Base-by-base conservation (phyloP, 805 yeast species). In the Maudiozyma saulgeensis region DNA sequence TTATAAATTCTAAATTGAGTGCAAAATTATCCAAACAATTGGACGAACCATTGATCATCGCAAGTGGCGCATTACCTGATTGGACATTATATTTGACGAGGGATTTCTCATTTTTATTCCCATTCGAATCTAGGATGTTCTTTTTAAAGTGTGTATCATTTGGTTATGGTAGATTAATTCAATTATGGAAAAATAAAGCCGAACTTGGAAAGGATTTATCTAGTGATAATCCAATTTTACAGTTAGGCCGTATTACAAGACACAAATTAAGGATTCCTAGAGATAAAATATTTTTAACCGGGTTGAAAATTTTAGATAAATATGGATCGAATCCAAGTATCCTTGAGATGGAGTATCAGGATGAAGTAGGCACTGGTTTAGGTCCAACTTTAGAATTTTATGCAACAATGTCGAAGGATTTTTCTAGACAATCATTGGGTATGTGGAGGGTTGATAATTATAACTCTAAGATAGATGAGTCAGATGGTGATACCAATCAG, bases 321-420 rank as follows among this genome's bases (percentile, higher is more conserved):
- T 84, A 87, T 62, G 95, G 93, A 0, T 68, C 85, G 0, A 75
- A 82, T n/a, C 89, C 96, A 1, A 84, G 88, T 28, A 72, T 86
- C 4, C 68, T 91, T 21, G 98, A 91, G 58, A 81, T 93, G 49
- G 96, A 90, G 62, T 91, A 85, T 59, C 80, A 76, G 53, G 89
- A 84, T 55, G 99, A 91, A 63, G 96, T 77, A 6, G 99, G 98
- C n/a, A 83, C 96, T 0, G 99, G 99, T 0, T 69, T 89, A 43
- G 99, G 99, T 0, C 99, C 99, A 3, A 91, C 99, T 0, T 71
- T 90, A 54, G 99, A 91, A 66, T 91, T 93, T 61, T 91, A 88
- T 60, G 81, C 97, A 0, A 71, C 75, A 15, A 88, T 87, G 1
- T 88, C 96, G 0, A 79, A 73, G 49, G 89, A 82, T 53, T 88